Evolutionary conservation across 306 rosid species (phyloP).

Genomic region (Argentina anserina): DNA sequence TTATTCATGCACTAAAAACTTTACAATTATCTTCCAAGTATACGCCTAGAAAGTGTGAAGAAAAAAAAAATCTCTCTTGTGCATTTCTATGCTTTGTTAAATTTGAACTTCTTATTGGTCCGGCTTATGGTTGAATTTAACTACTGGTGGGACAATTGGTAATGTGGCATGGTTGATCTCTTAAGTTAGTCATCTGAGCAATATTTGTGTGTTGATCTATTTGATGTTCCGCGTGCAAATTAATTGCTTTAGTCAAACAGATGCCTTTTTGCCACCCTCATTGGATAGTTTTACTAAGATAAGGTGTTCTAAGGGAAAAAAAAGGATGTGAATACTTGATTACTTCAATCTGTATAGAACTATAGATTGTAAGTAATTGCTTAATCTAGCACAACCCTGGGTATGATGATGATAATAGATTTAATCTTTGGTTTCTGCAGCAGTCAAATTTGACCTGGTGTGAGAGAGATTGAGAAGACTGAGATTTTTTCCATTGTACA

Average conservation of each 20-base stretch:
- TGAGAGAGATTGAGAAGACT: not conserved
- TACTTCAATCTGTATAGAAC: not conserved
- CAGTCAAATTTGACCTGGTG: not conserved
- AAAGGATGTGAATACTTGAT: not conserved
- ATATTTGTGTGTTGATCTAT: not conserved
- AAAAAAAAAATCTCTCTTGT: not conserved
- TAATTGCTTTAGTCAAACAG: not conserved
- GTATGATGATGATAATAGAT: not conserved
- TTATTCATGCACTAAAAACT: not conserved
- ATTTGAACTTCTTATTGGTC: not conserved
- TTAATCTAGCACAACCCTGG: not conserved
- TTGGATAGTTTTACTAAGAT: not conserved
- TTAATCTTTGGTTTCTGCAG: not conserved
- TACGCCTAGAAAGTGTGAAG: not conserved
- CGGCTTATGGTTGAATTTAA: not conserved
- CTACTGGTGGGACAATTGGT: not conserved
- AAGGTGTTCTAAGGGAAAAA: not conserved
- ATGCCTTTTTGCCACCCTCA: not conserved
- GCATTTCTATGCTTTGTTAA: not conserved
- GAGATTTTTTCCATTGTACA: constrained; percentile 4
- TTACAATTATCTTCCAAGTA: not conserved
- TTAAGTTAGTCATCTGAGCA: not conserved
- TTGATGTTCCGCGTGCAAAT: not conserved
- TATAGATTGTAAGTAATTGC: not conserved
- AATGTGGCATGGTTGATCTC: not conserved